Evolutionary conservation across 352 stramenopile species (phyloP).

Genomic region (Paralagenidium karlingii): DNA sequence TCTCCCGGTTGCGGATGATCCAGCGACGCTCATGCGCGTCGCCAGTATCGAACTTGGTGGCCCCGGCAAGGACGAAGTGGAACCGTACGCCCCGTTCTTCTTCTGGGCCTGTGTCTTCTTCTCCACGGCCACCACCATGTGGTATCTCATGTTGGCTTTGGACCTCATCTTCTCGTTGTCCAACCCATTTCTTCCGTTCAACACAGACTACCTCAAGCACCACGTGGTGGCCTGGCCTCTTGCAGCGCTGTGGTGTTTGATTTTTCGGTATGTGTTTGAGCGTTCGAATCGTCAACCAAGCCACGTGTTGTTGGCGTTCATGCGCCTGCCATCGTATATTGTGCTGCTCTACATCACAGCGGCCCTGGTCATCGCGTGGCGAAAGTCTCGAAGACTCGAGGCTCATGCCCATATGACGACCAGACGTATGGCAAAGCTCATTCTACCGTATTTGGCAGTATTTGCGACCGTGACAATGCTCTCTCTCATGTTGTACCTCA

Average conservation of each 20-base stretch:
- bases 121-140: conserved; percentile 58
- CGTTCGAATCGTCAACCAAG: conserved; percentile 6
- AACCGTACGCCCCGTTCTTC: conserved; percentile 52
- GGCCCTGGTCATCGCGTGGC: conserved; percentile 48
- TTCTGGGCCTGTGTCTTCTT: conserved; percentile 83
- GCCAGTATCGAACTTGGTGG: conserved; percentile 39
- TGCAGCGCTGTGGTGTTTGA: conserved; percentile 46
- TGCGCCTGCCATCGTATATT: conserved; percentile 45
- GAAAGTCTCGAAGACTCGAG: conserved; percentile 57
- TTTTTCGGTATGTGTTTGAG: conserved; percentile 52
- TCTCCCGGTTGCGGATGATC: background rate
- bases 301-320: conserved; percentile 52
- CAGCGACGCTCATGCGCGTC: conserved; percentile 44
- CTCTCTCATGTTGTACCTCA: conserved; percentile 36
- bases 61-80: conserved; percentile 8
- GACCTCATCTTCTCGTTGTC: conserved; percentile 81
- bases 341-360: conserved; percentile 53
- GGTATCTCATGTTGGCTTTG: conserved; percentile 76
- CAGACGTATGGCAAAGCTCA: conserved; percentile 71
- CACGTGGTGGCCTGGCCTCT: conserved; percentile 69
- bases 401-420: conserved; percentile 65
- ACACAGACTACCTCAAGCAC: conserved; percentile 75
- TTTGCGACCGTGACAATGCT: conserved; percentile 39
- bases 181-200: conserved; percentile 80
- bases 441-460: conserved; percentile 59